A percentile compares a stretch with the other conserved stretches of the same genome.
phyloP scores from a whole-genome alignment of 139 green algal species.

The Chloropicon primus region DNA sequence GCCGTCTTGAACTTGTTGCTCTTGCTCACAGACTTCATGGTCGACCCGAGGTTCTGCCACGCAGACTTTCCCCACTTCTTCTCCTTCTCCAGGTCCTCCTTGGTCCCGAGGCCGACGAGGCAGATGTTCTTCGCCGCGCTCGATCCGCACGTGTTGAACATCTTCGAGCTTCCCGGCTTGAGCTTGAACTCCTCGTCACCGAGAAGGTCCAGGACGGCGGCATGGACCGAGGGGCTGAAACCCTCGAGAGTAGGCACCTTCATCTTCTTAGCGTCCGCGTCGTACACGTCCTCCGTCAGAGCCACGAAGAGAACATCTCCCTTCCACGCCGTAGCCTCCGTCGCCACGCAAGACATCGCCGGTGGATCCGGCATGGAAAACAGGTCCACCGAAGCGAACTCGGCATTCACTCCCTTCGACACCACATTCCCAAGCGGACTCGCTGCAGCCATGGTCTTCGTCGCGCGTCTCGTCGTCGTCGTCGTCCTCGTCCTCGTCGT shows the following conservation, averaged over 20 bases:
- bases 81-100: not conserved
- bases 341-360: not conserved
- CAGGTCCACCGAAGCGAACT: not conserved
- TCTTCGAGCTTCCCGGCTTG: not conserved
- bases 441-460: not conserved
- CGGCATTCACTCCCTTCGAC: not conserved
- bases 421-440: not conserved
- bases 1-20: not conserved
- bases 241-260: not conserved
- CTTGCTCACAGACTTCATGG: not conserved
- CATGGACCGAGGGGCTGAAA: not conserved
- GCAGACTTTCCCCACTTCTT: not conserved
- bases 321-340: not conserved
- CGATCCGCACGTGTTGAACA: not conserved
- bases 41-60: not conserved
- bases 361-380: not conserved
- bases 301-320: not conserved
- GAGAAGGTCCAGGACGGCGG: not conserved
- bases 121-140: not conserved
- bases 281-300: not conserved
- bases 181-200: not conserved
- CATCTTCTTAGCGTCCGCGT: not conserved
- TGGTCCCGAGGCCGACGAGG: not conserved
- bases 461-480: no score
- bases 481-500: no score